phyloP scores from a whole-genome alignment of 1,284 basidiomycete species.

The Dichomitus squalens region DNA sequence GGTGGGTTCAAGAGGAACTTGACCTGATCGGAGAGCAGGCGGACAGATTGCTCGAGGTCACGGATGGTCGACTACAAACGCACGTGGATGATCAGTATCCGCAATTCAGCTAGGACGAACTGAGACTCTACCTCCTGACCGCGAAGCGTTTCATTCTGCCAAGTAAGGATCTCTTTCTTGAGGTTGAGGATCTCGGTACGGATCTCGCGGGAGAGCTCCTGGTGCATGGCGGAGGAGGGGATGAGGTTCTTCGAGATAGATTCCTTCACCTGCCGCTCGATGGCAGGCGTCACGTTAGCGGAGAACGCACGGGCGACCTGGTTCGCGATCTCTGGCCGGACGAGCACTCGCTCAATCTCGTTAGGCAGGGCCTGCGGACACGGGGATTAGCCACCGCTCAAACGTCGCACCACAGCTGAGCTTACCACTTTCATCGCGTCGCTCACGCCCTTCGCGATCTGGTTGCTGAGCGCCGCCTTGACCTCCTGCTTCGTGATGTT shows the following conservation, averaged over 20 bases:
- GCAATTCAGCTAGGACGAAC: background rate
- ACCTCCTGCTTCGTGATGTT: conserved; percentile 79
- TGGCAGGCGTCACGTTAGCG: conserved; percentile 64
- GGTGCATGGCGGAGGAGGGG: conserved; percentile 72
- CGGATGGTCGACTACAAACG: conserved; percentile 63
- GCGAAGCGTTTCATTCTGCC: conserved; percentile 76
- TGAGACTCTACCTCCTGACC: conserved; percentile 67
- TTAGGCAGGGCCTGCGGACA: conserved; percentile 61
- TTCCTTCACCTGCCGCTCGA: conserved; percentile 82
- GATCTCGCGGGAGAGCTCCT: conserved; percentile 74
- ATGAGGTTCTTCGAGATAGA: conserved; percentile 71
- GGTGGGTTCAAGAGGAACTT: conserved; percentile 62
- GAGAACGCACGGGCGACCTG: conserved; percentile 76
- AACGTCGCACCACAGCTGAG: background rate
- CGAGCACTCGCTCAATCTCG: conserved; percentile 76
- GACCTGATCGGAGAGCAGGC: conserved; percentile 74
- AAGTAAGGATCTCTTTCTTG: conserved; percentile 74
- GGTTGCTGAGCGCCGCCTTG: conserved; percentile 70
- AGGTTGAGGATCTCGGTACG: conserved; percentile 71
- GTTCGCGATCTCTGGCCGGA: conserved; percentile 73
- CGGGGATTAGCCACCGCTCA: background rate
- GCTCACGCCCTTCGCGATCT: conserved; percentile 70
- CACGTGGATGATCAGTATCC: background rate
- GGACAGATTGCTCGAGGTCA: conserved; percentile 75
- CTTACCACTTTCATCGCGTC: conserved; percentile 74